Base-by-base conservation (phyloP, 2,329 filamentous ascomycete genomes). In the Pseudogymnoascus sp. region DNA sequence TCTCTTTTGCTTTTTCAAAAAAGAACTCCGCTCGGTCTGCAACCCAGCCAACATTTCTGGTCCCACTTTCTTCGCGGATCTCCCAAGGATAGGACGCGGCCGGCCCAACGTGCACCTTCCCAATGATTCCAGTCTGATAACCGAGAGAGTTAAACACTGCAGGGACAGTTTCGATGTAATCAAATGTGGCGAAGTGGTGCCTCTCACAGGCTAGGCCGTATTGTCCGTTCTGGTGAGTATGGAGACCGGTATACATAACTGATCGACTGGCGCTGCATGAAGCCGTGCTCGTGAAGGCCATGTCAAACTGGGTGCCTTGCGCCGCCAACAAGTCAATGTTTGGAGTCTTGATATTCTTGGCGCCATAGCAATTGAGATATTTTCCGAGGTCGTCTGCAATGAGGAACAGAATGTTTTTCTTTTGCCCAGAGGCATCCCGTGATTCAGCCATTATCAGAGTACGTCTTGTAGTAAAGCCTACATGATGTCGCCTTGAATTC, bases 81-180 rank as follows among this genome's bases (percentile, higher is more conserved):
- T 78, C 68, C 78, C 79, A 82, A 0, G 77, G 76, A 63, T 80
- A 81, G 0, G 72, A 71, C 1, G 60, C 59, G 0, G 61, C 47
- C 0, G 78, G 79, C 0, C 78, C 78, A 10, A 82, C 79, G 57
- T 82, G 80, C 0, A 82, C 71, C 67, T 82, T 82, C 2, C 78
- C 78, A 2, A 81, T 69, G 21, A 82, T 77, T 0, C 78, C 79
- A 0, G 79, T 82, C 47, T 71, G 74, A 65, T 80, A 80, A 1
- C 77, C 79, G 0, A 70, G 66, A 2, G 68, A 62, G 17, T 74
- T 74, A 65, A 82, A 75, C 0, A 80, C 63, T 0, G 64, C 40
- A 1, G 79, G 79, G 0, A 71, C 69, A 0, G 77, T 78, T 53
- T 80, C 74, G 28, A 81, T 70, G 64, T 78, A 71, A 47, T 78